Percentiles rank a stretch among this genome's conserved stretches.
phyloP scores from a whole-genome alignment of 495 filamentous ascomycete species.

The Astrothelium subdiscretum region DNA sequence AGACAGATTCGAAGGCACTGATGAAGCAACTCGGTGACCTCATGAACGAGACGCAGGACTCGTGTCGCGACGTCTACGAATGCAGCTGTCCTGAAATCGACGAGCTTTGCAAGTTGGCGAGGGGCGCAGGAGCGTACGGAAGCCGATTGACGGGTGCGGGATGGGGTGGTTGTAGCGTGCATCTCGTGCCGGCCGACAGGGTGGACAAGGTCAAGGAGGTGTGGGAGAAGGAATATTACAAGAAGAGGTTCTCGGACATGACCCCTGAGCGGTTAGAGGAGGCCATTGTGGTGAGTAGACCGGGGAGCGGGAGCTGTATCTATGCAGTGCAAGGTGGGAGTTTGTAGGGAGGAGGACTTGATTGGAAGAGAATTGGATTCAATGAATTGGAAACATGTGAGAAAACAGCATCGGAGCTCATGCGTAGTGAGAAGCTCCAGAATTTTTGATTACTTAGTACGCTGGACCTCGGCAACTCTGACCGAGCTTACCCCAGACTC shows the following conservation, averaged over 20 bases:
- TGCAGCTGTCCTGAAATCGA: slow-evolving; percentile 88
- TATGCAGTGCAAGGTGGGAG: slow-evolving; percentile 13
- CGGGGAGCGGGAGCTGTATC: slow-evolving; percentile 57
- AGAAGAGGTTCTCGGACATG: slow-evolving; percentile 56
- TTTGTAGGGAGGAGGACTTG: too few species aligned
- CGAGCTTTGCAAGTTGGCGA: slow-evolving; percentile 68
- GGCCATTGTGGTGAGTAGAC: slow-evolving; percentile 84
- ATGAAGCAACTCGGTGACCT: slow-evolving; percentile 65
- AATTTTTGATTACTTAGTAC: too few species aligned
- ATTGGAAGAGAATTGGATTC: too few species aligned
- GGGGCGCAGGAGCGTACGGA: slow-evolving; percentile 67
- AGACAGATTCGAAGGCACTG: slow-evolving; percentile 41
- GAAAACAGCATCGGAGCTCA: neutral
- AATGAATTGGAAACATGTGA: neutral
- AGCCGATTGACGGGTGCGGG: slow-evolving; percentile 86
- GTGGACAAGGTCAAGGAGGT: slow-evolving; percentile 69
- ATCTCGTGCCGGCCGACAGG: slow-evolving; percentile 77
- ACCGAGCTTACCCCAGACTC: too few species aligned
- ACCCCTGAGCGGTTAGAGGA: slow-evolving; percentile 58
- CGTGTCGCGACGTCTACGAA: slow-evolving; percentile 73
- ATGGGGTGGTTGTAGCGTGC: slow-evolving; percentile 94
- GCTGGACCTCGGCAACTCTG: too few species aligned
- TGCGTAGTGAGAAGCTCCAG: neutral
- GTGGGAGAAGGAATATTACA: slow-evolving; percentile 73
- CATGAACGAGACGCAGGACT: slow-evolving; percentile 80